These are phyloP conservation scores for Verticillium dahliae DNA, from an alignment of 2,329 filamentous ascomycete species.

Conservation along the genomic window DNA sequence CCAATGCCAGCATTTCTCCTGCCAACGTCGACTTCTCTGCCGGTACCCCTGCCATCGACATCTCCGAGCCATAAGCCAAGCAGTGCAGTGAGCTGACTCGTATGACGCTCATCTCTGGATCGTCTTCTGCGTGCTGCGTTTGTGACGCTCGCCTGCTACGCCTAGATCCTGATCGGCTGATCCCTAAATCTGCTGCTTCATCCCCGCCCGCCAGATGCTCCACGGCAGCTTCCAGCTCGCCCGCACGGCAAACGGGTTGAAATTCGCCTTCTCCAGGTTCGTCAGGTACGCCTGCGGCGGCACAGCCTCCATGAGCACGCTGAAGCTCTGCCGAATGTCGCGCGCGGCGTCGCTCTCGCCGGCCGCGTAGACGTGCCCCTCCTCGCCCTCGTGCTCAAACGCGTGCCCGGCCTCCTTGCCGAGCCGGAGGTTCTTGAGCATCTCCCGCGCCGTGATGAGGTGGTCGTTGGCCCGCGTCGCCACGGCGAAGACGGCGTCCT, in stretches of 20 bases:
- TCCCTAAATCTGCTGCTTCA: conserved; percentile 38
- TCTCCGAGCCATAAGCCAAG: too few species aligned
- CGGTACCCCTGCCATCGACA: not conserved
- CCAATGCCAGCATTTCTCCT: not conserved
- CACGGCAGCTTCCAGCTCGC: conserved; percentile 79
- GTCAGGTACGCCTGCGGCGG: conserved; percentile 74
- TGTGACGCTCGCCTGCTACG: too few species aligned
- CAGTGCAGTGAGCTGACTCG: too few species aligned
- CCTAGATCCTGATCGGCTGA: not conserved
- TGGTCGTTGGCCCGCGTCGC: conserved; percentile 94
- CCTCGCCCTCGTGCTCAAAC: conserved; percentile 80
- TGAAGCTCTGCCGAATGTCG: conserved; percentile 59
- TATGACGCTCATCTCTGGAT: too few species aligned
- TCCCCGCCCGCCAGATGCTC: conserved; percentile 53
- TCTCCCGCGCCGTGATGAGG: conserved; percentile 85
- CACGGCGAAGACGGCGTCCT: conserved; percentile 85
- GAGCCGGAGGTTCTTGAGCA: conserved; percentile 73
- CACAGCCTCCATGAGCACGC: conserved; percentile 73
- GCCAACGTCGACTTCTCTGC: not conserved
- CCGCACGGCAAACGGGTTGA: conserved; percentile 69
- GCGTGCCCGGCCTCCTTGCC: conserved; percentile 75
- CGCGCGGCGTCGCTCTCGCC: conserved; percentile 25
- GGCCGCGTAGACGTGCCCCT: conserved; percentile 50
- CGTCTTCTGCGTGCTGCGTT: too few species aligned
- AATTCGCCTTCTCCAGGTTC: conserved; percentile 71